Base-by-base conservation (phyloP, 2,329 filamentous ascomycete species). In the Chlorencoelia australis region DNA sequence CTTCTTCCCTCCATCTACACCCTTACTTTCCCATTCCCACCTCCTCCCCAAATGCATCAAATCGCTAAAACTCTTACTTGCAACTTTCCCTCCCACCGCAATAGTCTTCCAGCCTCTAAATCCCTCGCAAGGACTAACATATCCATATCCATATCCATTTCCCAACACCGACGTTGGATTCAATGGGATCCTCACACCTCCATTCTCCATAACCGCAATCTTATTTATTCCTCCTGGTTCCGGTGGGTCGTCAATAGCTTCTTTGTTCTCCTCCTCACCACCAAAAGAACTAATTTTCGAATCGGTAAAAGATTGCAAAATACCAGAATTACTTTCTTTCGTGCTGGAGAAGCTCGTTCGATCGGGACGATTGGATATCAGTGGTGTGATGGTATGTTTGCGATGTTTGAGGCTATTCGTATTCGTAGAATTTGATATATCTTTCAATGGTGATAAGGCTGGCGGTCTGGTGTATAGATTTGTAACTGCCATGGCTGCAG, bases 21-120 rank as follows among this genome's bases (percentile, higher is more conserved):
- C 39, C 9, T 37, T 35, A 2, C 62, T 57, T 40, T 67, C 47
- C 51, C 52, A 56, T 24, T 45, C 68, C 69, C 71, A 78, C 30
- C 68, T 65, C 55, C 72, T 65, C 41, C 64, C 65, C 50, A 77
- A 52, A 42, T 64, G 64, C 49, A 70, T 68, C 46, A 79, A 60
- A 53, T 79, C 73, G 26, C 73, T 68, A 54, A 63, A 75, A 61
- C 75, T 79, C 56, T 67, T 69, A 59, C 73, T 79, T 28, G 71
- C 71, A 48, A 65, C 62, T 56, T 67, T 74, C 10, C 52, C 53
- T 56, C 64, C 67, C 43, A 78, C 65, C 38, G 67, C 66, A 52
- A 78, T 77, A 50, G 69, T 65, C 61, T 74, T 77, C 74, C 74
- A 79, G 34, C 73, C 74, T 43, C 64, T 65, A 54, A 77, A 77